Conservation (phyloP, 2,329 filamentous ascomycete genomes). For the Aspergillus viridinutans region DNA sequence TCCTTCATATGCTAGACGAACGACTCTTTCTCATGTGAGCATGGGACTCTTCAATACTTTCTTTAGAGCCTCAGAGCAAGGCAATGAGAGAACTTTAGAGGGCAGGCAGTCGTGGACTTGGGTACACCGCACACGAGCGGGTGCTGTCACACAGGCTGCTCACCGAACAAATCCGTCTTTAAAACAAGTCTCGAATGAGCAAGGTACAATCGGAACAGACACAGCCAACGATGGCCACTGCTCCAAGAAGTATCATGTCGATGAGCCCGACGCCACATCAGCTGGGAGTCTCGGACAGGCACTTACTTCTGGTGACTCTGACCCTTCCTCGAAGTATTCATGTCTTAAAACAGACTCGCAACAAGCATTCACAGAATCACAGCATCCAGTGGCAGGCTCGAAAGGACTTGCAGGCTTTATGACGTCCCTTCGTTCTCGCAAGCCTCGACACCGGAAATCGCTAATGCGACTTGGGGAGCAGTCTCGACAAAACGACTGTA, state of each 20-base stretch:
- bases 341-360: background rate
- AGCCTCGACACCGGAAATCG: conserved; percentile 6
- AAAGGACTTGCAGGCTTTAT: conserved; percentile 13
- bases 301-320: background rate
- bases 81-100: background rate
- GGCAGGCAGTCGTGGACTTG: background rate
- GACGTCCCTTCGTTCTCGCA: conserved; percentile 15
- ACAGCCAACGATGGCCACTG: background rate
- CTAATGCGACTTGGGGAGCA: background rate
- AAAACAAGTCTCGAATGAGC: background rate
- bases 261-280: background rate
- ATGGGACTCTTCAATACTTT: conserved; percentile 14
- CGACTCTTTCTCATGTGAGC: background rate
- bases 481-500: background rate
- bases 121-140: background rate
- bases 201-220: background rate
- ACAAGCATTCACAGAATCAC: background rate
- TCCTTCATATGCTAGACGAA: background rate
- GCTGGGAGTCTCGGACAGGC: background rate
- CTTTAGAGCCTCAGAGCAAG: conserved; percentile 5
- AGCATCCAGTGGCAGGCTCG: conserved; percentile 7
- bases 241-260: background rate
- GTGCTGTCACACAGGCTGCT: background rate
- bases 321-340: background rate
- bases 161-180: background rate